phyloP scores from a whole-genome alignment of 768 basidiomycete species.

The Russula dissimulans region DNA sequence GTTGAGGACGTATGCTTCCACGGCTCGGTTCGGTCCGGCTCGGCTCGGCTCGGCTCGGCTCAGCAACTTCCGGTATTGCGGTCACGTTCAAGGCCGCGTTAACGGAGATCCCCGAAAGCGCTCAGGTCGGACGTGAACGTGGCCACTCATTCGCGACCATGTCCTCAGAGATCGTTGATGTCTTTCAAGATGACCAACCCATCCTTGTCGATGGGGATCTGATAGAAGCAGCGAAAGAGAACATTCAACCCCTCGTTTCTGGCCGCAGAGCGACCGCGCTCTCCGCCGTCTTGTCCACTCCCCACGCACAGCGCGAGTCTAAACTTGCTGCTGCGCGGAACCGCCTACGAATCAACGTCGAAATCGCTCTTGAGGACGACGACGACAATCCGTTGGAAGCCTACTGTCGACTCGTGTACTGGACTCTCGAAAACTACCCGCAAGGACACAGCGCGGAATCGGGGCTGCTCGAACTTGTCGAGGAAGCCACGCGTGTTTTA shows the following conservation, averaged over 20 bases:
- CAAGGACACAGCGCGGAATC: constrained; percentile 85
- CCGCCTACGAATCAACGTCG: constrained; percentile 61
- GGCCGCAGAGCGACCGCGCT: constrained; percentile 75
- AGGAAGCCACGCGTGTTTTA: constrained; percentile 82
- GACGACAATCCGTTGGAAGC: constrained; percentile 79
- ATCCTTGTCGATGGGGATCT: constrained; percentile 71
- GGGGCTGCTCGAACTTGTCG: constrained; percentile 84
- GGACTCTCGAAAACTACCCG: constrained; percentile 92
- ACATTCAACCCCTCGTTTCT: constrained; percentile 72
- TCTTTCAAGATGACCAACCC: constrained; percentile 31
- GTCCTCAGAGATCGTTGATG: constrained; percentile 24
- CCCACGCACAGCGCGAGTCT: constrained; percentile 65
- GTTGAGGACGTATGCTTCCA: too few relatives aligned
- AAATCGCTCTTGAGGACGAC: constrained; percentile 60
- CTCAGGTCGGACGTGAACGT: neutral
- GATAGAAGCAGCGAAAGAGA: constrained; percentile 78
- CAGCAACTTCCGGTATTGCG: too few relatives aligned
- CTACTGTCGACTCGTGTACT: constrained; percentile 77
- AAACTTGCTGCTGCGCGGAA: constrained; percentile 58
- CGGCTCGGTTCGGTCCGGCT: too few relatives aligned
- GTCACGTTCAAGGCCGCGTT: too few relatives aligned
- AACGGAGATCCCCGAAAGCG: too few relatives aligned
- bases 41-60: too few relatives aligned
- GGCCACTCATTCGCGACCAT: neutral
- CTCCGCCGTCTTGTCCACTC: constrained; percentile 64